A percentile compares a stretch with the other conserved stretches of the same genome.
Conservation (phyloP, 2,329 filamentous ascomycete species). For the Venturia asperata region DNA sequence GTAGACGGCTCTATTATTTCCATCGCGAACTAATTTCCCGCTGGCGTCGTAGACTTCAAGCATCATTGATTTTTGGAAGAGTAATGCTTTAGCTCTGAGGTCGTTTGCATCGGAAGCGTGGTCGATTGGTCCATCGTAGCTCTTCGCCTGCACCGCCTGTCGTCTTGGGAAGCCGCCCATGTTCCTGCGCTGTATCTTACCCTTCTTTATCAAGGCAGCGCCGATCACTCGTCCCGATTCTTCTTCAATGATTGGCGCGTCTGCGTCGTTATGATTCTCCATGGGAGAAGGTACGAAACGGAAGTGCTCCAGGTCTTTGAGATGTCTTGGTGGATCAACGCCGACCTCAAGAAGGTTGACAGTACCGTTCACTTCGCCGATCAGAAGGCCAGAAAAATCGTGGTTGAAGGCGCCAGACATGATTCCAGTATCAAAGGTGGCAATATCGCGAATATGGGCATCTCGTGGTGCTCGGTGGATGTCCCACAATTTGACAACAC, state of each 20-base stretch:
- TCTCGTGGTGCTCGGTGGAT: slow-evolving; percentile 46
- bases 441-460: slow-evolving; percentile 45
- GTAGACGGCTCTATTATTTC: background rate
- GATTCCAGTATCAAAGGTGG: slow-evolving; percentile 45
- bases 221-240: slow-evolving; percentile 28
- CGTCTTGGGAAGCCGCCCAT: slow-evolving; percentile 38
- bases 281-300: slow-evolving; percentile 25
- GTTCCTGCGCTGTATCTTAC: slow-evolving; percentile 31
- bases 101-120: slow-evolving; percentile 25
- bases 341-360: slow-evolving; percentile 46
- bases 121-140: slow-evolving; percentile 37
- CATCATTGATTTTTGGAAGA: slow-evolving; percentile 30
- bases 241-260: slow-evolving; percentile 5
- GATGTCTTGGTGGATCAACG: slow-evolving; percentile 26
- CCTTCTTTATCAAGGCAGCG: slow-evolving; percentile 27
- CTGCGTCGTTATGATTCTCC: background rate
- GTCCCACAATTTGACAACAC: slow-evolving; percentile 54
- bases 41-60: background rate
- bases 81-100: slow-evolving; percentile 27
- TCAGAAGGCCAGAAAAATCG: slow-evolving; percentile 48
- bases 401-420: slow-evolving; percentile 52
- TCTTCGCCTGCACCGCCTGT: slow-evolving; percentile 41
- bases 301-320: slow-evolving; percentile 29
- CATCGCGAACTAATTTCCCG: background rate
- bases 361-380: slow-evolving; percentile 51